phyloP scores from a whole-genome alignment of 1,284 basidiomycete genomes.

The Caloboletus firmus region DNA sequence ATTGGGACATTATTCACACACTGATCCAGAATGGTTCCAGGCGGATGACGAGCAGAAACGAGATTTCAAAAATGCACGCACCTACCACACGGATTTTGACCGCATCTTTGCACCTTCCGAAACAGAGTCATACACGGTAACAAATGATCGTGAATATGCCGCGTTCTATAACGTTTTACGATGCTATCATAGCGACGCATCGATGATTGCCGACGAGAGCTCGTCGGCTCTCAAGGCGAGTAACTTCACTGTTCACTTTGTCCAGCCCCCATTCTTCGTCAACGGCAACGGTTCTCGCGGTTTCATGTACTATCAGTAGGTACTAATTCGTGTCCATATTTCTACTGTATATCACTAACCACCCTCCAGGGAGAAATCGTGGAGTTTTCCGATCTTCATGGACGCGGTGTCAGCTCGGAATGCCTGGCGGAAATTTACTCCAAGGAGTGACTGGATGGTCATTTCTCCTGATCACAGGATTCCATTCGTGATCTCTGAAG shows the following conservation, averaged over 20 bases:
- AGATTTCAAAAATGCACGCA: neutral
- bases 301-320: neutral
- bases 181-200: neutral
- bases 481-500: constrained; percentile 1
- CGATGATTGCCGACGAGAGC: accelerated
- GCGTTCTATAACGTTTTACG: constrained; percentile 4
- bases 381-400: constrained; percentile 1
- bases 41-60: neutral
- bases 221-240: constrained; percentile 2
- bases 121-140: neutral
- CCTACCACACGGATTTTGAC: neutral
- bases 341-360: neutral
- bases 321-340: accelerated
- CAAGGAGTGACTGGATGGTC: neutral
- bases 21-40: neutral
- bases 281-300: neutral
- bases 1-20: neutral
- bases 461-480: neutral
- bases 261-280: constrained; percentile 6
- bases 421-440: neutral
- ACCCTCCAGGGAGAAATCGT: neutral
- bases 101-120: neutral
- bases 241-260: constrained; percentile 3
- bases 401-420: accelerated
- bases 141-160: neutral